Evolutionary conservation across 2,329 filamentous ascomycete genomes (phyloP).

Genomic region (Bisporella sp.): DNA sequence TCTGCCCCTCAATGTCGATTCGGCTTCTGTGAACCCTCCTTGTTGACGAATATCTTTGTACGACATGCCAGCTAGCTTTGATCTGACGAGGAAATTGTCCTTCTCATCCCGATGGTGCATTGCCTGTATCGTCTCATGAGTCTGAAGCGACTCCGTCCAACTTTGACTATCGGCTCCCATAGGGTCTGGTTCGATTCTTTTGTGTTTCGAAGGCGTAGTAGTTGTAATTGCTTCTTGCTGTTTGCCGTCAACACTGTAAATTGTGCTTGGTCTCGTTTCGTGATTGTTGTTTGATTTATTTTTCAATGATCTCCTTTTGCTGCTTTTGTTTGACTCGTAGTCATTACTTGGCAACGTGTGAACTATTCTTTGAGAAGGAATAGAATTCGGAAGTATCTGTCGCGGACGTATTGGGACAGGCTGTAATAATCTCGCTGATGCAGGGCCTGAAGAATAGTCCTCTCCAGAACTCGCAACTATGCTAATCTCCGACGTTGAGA

Average conservation of each 20-base stretch:
- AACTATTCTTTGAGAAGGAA: slow-evolving; percentile 3
- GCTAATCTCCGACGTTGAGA: slow-evolving; percentile 11
- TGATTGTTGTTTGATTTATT: slow-evolving; percentile 1
- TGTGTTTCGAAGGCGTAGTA: neutral
- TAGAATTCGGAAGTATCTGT: slow-evolving; percentile 15
- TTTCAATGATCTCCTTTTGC: slow-evolving; percentile 7
- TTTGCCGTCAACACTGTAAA: no score
- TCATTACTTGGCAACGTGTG: slow-evolving; percentile 12
- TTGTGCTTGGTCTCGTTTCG: neutral
- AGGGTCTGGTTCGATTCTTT: slow-evolving; percentile 16
- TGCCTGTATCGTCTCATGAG: slow-evolving; percentile 3
- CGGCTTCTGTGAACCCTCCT: slow-evolving; percentile 54
- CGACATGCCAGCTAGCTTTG: slow-evolving; percentile 48
- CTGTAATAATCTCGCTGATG: slow-evolving; percentile 3
- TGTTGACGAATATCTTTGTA: slow-evolving; percentile 56
- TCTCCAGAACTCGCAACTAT: slow-evolving; percentile 6
- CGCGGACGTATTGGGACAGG: slow-evolving; percentile 7
- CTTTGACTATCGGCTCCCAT: neutral
- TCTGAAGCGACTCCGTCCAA: neutral
- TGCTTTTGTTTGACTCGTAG: slow-evolving; percentile 2
- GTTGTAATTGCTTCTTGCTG: no score
- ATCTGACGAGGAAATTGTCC: slow-evolving; percentile 45
- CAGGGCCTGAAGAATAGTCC: slow-evolving; percentile 6
- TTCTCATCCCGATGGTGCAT: slow-evolving; percentile 26
- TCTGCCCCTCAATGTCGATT: slow-evolving; percentile 66